phyloP scores from a whole-genome alignment of 768 basidiomycete genomes.

The Phlegmacium glaucopus region DNA sequence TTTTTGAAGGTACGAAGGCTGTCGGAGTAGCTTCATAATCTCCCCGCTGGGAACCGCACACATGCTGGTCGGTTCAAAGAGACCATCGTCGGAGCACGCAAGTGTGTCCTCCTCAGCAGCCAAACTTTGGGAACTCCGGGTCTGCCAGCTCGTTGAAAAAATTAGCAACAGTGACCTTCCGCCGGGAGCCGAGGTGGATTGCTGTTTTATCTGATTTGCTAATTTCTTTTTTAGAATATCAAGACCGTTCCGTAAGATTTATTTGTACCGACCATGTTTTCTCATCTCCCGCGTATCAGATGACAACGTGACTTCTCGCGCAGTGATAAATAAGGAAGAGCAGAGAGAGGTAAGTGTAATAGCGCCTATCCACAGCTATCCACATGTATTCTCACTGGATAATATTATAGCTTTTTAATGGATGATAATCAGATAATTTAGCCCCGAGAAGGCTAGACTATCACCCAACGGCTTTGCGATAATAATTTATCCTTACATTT shows the following conservation, averaged over 20 bases:
- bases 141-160: slow-evolving; percentile 50
- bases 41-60: slow-evolving; percentile 57
- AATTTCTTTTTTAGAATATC: slow-evolving; percentile 52
- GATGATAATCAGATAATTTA: slow-evolving; percentile 70
- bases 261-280: slow-evolving; percentile 11
- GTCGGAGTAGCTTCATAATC: slow-evolving; percentile 72
- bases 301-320: slow-evolving; percentile 69
- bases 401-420: slow-evolving; percentile 43
- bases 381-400: not conserved
- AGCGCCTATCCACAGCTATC: not conserved
- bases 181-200: slow-evolving; percentile 33
- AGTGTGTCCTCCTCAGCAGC: slow-evolving; percentile 61
- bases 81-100: slow-evolving; percentile 64
- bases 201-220: not conserved
- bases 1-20: slow-evolving; percentile 71
- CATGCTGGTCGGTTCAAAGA: slow-evolving; percentile 50
- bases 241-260: slow-evolving; percentile 65
- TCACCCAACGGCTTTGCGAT: slow-evolving; percentile 46
- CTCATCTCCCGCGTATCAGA: slow-evolving; percentile 63
- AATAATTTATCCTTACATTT: not conserved
- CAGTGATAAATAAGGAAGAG: slow-evolving; percentile 55
- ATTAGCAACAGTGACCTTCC: slow-evolving; percentile 64
- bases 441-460: slow-evolving; percentile 64
- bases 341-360: slow-evolving; percentile 46
- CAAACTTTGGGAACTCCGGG: slow-evolving; percentile 72